Evolutionary conservation across 352 stramenopile species (phyloP), one percentile per base, ranked within the genome.

Genomic region (Globisporangium alternatum): DNA sequence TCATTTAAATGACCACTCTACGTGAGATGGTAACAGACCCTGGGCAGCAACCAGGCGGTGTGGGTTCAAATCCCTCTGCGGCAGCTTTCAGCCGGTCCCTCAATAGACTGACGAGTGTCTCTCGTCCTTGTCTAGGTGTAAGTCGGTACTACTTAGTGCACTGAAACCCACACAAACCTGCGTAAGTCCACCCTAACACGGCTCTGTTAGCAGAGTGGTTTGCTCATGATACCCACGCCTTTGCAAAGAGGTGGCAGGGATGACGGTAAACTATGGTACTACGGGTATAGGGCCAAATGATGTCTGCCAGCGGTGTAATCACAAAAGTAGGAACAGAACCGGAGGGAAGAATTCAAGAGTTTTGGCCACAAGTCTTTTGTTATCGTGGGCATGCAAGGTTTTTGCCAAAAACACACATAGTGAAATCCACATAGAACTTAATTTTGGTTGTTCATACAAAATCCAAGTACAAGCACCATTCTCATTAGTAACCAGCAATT

Each of bases 201-300:
- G 43, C 43, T 52, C 6, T 52, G 45, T 52, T 51, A 51, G n/a
- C 19, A 52, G 45, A 52, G 45, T 52, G 19, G 45, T 52, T 52
- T 52, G 45, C 45, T 52, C 45, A 52, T 52, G 45, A 52, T 52
- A 52, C 45, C 45, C 45, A 52, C 45, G n/a, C 45, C 45, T 52
- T 52, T 52, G 45, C 45, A 52, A 52, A 17, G 45, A 30, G 45
- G 45, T 52, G 7, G 21, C 45, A 52, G n/a, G 43, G n/a, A 7
- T 51, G 44, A 30, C n/a, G 44, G n/a, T n/a, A n/a, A n/a, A n/a
- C n/a, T n/a, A n/a, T n/a, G n/a, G n/a, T n/a, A n/a, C n/a, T n/a
- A n/a, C n/a, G n/a, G n/a, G n/a, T n/a, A n/a, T n/a, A n/a, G n/a
- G n/a, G n/a, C n/a, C n/a, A n/a, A n/a, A n/a, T n/a, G n/a, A n/a